phyloP scores from a whole-genome alignment of 352 stramenopile species.

The Phytophthora pistaciae region DNA sequence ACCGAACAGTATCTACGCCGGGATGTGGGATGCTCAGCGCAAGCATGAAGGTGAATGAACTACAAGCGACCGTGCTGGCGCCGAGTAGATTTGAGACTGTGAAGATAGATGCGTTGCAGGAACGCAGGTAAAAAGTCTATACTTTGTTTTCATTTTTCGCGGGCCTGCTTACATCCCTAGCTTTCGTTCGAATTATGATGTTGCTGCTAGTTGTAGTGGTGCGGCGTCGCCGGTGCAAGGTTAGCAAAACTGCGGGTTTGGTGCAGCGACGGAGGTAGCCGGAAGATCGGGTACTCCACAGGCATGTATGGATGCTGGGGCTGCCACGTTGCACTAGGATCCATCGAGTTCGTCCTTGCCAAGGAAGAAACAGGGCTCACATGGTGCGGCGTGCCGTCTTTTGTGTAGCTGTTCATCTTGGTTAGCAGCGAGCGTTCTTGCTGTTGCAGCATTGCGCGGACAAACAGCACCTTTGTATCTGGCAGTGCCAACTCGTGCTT shows the following conservation, averaged over 20 bases:
- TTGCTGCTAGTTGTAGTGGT: conserved; percentile 18
- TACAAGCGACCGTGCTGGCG: neutral
- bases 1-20: conserved; percentile 75
- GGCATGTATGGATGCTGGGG: conserved; percentile 44
- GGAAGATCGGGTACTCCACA: conserved; percentile 76
- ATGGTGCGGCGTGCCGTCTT: conserved; percentile 29
- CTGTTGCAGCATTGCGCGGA: conserved; percentile 89
- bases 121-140: neutral
- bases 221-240: conserved; percentile 26
- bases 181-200: conserved; percentile 11
- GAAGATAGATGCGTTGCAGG: neutral
- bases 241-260: conserved; percentile 51
- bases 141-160: no score
- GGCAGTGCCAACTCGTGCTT: conserved; percentile 82
- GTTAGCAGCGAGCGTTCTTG: conserved; percentile 81
- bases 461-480: conserved; percentile 80
- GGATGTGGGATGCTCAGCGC: conserved; percentile 84
- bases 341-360: conserved; percentile 52
- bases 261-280: conserved; percentile 48
- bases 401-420: conserved; percentile 59
- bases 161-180: neutral
- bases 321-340: conserved; percentile 54
- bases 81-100: conserved; percentile 3
- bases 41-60: conserved; percentile 54
- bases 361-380: conserved; percentile 32